Percentiles rank a stretch among this genome's conserved stretches.
These are phyloP conservation scores for Persicaria tinctoria DNA, from an alignment of 148 eudicot genomes.

Conservation along the genomic window DNA sequence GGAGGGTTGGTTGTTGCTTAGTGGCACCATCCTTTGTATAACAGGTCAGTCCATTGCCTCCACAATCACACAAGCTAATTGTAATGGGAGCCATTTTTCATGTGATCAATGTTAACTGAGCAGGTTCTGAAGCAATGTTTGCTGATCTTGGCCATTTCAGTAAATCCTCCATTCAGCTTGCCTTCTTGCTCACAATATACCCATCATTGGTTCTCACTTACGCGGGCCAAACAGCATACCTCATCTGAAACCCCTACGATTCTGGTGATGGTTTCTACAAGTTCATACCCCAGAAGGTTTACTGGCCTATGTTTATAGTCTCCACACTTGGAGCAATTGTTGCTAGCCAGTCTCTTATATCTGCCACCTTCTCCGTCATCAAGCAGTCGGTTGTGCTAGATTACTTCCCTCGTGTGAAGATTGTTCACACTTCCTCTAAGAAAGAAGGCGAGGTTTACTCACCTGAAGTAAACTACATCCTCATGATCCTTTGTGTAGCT, in stretches of 20 bases:
- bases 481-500: constrained; percentile 59
- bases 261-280: constrained; percentile 52
- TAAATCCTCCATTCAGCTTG: constrained; percentile 56
- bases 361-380: constrained; percentile 53
- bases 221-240: constrained; percentile 75
- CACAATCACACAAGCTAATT: neutral
- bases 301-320: constrained; percentile 70
- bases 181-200: constrained; percentile 48
- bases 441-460: constrained; percentile 75
- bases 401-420: constrained; percentile 66
- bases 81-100: neutral
- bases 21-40: constrained; percentile 55
- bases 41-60: constrained; percentile 32
- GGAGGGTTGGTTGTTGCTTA: constrained; percentile 46
- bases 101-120: neutral
- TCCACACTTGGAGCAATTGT: constrained; percentile 56
- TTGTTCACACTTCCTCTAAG: constrained; percentile 63
- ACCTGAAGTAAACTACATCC: constrained; percentile 64
- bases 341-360: constrained; percentile 57
- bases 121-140: constrained; percentile 74
- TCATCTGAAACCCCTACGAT: constrained; percentile 50
- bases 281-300: constrained; percentile 48
- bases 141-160: constrained; percentile 70
- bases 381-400: constrained; percentile 49
- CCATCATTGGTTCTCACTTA: constrained; percentile 63